phyloP scores from a whole-genome alignment of 75 land plant genomes.

The Isoetes taiwanensis region DNA sequence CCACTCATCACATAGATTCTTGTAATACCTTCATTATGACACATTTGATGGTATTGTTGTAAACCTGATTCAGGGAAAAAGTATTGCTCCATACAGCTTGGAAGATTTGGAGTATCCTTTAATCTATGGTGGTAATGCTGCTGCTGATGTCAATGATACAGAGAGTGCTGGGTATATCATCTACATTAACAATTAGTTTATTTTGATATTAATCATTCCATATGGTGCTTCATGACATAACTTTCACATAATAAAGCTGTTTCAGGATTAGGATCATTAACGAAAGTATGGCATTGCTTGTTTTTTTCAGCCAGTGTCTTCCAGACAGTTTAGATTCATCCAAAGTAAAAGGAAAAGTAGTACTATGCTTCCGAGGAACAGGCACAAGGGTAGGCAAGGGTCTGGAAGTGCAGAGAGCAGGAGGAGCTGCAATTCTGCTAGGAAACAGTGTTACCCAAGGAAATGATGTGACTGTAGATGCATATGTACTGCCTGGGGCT shows the following conservation, averaged over 20 bases:
- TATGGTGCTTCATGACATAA: no score
- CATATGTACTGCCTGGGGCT: no score
- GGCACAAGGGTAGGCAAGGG: constrained; percentile 39
- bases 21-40: constrained; percentile 40
- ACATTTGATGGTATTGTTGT: not conserved
- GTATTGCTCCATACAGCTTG: constrained; percentile 38
- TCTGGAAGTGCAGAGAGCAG: constrained; percentile 50
- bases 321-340: constrained; percentile 33
- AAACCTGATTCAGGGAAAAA: constrained; percentile 72
- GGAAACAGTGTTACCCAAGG: constrained; percentile 23
- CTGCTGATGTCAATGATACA: no score
- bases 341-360: constrained; percentile 59
- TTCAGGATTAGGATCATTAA: no score
- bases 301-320: no score
- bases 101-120: constrained; percentile 38
- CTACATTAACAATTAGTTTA: no score
- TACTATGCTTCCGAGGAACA: constrained; percentile 50
- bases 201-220: no score
- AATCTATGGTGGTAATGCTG: constrained; percentile 33
- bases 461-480: constrained; percentile 12
- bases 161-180: no score
- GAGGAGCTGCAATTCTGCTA: constrained; percentile 47
- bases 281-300: no score
- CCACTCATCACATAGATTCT: not conserved
- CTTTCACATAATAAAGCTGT: no score